These are phyloP conservation scores for Botrytis deweyae DNA, from an alignment of 2,329 filamentous ascomycete species.

Conservation along the genomic window DNA sequence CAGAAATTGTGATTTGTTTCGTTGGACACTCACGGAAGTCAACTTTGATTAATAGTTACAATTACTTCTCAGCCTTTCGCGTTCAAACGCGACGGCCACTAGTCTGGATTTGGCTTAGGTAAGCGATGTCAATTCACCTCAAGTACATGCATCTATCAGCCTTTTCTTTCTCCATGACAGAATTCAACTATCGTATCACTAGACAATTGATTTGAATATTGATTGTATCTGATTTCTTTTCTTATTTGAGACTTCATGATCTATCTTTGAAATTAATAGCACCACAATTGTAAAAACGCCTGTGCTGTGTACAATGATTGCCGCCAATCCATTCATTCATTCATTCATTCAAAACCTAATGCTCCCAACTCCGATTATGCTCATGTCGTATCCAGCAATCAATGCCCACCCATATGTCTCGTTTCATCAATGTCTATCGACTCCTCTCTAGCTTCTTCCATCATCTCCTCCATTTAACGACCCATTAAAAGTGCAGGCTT, in stretches of 20 bases:
- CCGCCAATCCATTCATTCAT: constrained; percentile 2
- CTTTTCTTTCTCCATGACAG: not conserved
- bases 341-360: constrained; percentile 20
- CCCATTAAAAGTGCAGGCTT: constrained; percentile 40
- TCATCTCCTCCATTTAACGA: constrained; percentile 24
- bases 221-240: not conserved
- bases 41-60: not conserved
- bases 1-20: not conserved
- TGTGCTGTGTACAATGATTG: constrained; percentile 17
- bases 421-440: constrained; percentile 22
- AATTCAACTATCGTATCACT: not conserved
- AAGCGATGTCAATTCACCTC: not conserved
- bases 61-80: constrained; percentile 1
- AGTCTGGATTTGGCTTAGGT: constrained; percentile 9
- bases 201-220: not conserved
- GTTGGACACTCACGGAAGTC: not conserved
- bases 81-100: constrained; percentile 6
- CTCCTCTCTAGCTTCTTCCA: constrained; percentile 6
- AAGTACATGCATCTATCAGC: not conserved
- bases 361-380: constrained; percentile 23
- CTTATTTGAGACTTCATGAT: constrained; percentile 3
- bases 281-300: constrained; percentile 18
- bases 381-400: constrained; percentile 21
- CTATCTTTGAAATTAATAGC: constrained; percentile 1
- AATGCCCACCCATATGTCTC: constrained; percentile 20